Evolutionary conservation across 1,139 yeast genomes (phyloP), one percentile per base, ranked within the genome.

Genomic region (Pichia inconspicua): DNA sequence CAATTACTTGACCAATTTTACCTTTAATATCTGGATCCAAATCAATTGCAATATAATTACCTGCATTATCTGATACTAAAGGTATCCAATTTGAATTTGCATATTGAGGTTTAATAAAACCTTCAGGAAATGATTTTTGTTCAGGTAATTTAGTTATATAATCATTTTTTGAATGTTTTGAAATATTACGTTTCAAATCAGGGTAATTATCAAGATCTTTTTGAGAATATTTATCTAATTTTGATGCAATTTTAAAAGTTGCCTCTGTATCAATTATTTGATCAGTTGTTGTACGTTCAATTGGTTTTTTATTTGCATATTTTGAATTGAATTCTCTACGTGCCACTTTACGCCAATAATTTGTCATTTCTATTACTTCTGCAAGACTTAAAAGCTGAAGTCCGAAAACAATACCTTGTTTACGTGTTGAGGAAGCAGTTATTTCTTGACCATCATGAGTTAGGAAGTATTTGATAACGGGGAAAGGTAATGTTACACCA

Each of bases 21-120:
- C 96, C 96, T 17, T 70, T 67, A 4, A 79, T 71, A 4, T 87
- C 96, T 1, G 97, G 97, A 2, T 92, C 84, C 52, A 90, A 72
- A 66, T 90, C 97, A 14, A 90, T 73, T 44, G 90, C 97, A 47
- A 90, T 81, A 61, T 88, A 88, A 67, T 90, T 90, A 19, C 97
- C 97, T 11, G 85, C 82, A 51, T 79, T 81, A 63, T 90, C 97
- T 12, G 95, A 86, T 22, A 88, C 78, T 41, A 90, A 66, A 2
- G 97, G 97, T 48, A 90, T 82, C 97, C 97, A 90, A 61, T 77
- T 80, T 7, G 88, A 81, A 64, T 88, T 89, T 2, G 96, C 92
- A 67, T 86, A 90, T 1, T 78, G 80, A 3, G 75, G 72, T 60
- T 84, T 86, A 32, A 89, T 71, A 9, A 80, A 67, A 5, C 80